A percentile compares a stretch with the other conserved stretches of the same genome.
Evolutionary conservation across 31 red algal genomes (phyloP).

Genomic region (Asparagopsis taxiformis): DNA sequence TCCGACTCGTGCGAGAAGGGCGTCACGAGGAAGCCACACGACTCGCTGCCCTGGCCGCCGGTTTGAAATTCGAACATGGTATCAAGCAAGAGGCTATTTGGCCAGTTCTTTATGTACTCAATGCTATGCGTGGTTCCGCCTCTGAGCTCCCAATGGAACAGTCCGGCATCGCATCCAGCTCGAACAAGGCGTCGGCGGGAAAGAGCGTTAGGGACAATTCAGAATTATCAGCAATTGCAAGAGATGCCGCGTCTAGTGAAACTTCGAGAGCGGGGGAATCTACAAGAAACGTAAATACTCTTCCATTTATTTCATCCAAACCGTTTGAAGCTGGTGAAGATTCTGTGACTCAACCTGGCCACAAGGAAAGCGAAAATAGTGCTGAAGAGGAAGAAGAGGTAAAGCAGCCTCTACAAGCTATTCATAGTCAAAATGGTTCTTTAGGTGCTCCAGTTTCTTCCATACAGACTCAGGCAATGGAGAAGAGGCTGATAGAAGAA

Average conservation of each 20-base stretch:
- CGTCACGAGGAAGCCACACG: conserved; percentile 40
- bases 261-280: no score
- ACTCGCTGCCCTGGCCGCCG: conserved; percentile 34
- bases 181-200: no score
- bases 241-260: no score
- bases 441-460: background rate
- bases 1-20: conserved; percentile 56
- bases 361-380: no score
- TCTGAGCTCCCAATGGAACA: conserved; percentile 6
- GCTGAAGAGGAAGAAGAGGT: no score
- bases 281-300: no score
- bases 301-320: no score
- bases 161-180: background rate
- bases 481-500: conserved; percentile 37
- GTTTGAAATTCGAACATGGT: conserved; percentile 44
- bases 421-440: no score
- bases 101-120: conserved; percentile 46
- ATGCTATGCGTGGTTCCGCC: conserved; percentile 45
- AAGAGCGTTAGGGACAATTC: no score
- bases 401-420: background rate
- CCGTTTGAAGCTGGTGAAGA: no score
- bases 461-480: conserved; percentile 40
- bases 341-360: no score
- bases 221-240: no score
- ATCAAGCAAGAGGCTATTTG: conserved; percentile 35